phyloP scores from a whole-genome alignment of 345 rosid genomes.

The Sisymbrium irio region DNA sequence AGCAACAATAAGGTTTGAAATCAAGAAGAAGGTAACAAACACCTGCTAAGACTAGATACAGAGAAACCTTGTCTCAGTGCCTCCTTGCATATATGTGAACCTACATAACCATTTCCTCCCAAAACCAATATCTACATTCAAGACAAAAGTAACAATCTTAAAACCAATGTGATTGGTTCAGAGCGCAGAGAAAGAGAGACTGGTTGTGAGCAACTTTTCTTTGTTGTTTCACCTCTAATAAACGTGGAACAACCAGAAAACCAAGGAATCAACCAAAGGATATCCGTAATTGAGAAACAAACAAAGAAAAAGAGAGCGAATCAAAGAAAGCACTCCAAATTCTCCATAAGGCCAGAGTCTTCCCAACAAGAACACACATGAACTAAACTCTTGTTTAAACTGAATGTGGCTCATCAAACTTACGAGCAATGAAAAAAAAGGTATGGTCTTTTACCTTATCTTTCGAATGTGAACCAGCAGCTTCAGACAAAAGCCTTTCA shows the following conservation, averaged over 20 bases:
- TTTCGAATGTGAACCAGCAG: slow-evolving; percentile 24
- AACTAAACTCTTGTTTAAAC: background rate
- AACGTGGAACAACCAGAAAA: background rate
- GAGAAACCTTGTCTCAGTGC: slow-evolving; percentile 36
- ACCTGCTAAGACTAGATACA: slow-evolving; percentile 44
- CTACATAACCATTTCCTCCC: slow-evolving; percentile 43
- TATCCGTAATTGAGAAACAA: background rate
- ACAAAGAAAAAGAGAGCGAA: background rate
- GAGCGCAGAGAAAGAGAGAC: background rate
- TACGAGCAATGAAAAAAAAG: background rate
- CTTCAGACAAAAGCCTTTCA: slow-evolving; percentile 24
- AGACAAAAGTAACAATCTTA: slow-evolving; percentile 2
- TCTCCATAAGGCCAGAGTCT: background rate
- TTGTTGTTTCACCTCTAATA: background rate
- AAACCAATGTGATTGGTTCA: background rate
- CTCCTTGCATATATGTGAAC: slow-evolving; percentile 40
- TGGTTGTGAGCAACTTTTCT: background rate
- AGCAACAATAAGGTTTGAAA: background rate
- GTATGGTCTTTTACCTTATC: slow-evolving; percentile 10
- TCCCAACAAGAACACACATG: background rate
- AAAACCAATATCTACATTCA: slow-evolving; percentile 34
- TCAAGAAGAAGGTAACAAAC: background rate
- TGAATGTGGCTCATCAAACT: background rate
- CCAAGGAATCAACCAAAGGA: background rate
- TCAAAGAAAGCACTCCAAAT: background rate